Evolutionary conservation across 208 protist genomes (phyloP).

Genomic region (Crithidia expoeki): DNA sequence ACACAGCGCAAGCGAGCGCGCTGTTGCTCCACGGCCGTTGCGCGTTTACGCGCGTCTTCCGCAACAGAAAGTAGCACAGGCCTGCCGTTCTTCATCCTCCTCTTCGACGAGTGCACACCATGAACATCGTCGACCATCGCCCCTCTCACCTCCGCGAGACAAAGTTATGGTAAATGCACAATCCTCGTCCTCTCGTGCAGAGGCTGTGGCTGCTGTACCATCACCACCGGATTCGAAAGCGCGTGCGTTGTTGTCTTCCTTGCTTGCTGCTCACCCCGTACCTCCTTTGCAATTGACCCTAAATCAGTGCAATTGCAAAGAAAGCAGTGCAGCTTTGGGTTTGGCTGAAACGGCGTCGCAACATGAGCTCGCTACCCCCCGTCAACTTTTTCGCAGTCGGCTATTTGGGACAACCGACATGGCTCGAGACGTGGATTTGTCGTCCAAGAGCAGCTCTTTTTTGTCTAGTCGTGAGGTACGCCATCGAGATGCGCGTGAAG

Average conservation of each 20-base stretch:
- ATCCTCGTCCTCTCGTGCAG: too few relatives aligned
- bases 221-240: not conserved
- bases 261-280: slow-evolving; percentile 1
- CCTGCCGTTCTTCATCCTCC: not conserved
- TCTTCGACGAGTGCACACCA: not conserved
- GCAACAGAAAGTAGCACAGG: not conserved
- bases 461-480: not conserved
- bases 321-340: not conserved
- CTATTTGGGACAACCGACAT: slow-evolving; percentile 6
- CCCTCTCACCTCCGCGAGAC: not conserved
- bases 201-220: not conserved
- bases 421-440: not conserved
- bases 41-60: slow-evolving; percentile 7
- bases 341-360: not conserved
- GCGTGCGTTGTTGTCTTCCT: slow-evolving; percentile 7
- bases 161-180: too few relatives aligned
- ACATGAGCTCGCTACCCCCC: not conserved
- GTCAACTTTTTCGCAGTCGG: slow-evolving; percentile 10
- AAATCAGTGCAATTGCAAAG: not conserved
- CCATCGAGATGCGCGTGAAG: not conserved
- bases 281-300: not conserved
- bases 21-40: not conserved
- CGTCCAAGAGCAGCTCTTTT: not conserved
- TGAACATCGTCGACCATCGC: not conserved
- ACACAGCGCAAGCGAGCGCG: not conserved